Base-by-base conservation (phyloP, 1,139 yeast genomes). In the Wickerhamomyces sp. region DNA sequence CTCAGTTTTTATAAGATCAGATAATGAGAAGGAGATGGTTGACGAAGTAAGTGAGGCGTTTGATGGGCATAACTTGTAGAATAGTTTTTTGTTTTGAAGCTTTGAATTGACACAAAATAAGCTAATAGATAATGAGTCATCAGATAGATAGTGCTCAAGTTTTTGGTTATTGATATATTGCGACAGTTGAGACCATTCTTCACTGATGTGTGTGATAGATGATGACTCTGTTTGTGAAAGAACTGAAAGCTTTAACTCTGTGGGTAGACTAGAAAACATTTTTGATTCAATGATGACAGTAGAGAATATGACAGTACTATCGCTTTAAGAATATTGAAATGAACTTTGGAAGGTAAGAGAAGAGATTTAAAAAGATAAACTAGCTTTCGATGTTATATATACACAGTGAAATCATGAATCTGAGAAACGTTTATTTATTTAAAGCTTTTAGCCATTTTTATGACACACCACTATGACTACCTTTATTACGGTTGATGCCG, bases 31-130 rank as follows among this genome's bases (percentile, higher is more conserved):
- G 19, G 18, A 20, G 10, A 24, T 20, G 20, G 20, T 14, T 24
- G 16, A 10, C 17, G n/a, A 27, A 14, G n/a, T 17, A 14, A 4
- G 8, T 14, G 17, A 14, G n/a, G 17, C 15, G 9, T 27, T 8
- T 6, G 21, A 16, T 10, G 3, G 20, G 8, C 32, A 25, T n/a
- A 38, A 22, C 3, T 38, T 33, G 31, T 37, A 42, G 15, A 34
- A 21, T 14, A 42, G 15, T 26, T 39, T 45, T 15, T 41, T 29
- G 18, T 36, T 43, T 3, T 31, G 28, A 12, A 31, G 27, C 17
- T 33, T 38, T 2, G 42, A 39, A 12, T 34, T 38, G 16, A 40
- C 29, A 28, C 46, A 40, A 21, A 37, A 45, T n/a, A 45, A 20
- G 6, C 45, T 40, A n/a, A 45, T 12, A 3, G 30, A 26, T 9